phyloP scores from a whole-genome alignment of 306 rosid genomes.

The Fragaria iinumae region DNA sequence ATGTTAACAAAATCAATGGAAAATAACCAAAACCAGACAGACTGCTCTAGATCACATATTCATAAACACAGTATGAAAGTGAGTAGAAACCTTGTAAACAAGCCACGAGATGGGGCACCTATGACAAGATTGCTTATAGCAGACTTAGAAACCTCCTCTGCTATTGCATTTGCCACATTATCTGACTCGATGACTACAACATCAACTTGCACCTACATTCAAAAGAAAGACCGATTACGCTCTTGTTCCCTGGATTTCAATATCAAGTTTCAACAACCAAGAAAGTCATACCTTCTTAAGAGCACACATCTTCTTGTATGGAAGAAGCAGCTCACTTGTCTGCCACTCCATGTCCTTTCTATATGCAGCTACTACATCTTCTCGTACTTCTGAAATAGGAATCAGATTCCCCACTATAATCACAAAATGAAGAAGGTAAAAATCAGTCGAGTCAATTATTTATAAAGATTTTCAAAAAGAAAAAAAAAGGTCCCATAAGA shows the following conservation, averaged over 20 bases:
- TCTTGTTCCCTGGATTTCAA: slow-evolving; percentile 17
- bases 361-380: slow-evolving; percentile 60
- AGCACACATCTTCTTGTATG: slow-evolving; percentile 70
- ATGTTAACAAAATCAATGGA: slow-evolving; percentile 5
- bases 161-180: slow-evolving; percentile 64
- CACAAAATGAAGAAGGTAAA: slow-evolving; percentile 5
- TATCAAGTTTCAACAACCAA: slow-evolving; percentile 22
- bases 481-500: not conserved
- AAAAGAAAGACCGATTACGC: slow-evolving; percentile 1
- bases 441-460: not conserved
- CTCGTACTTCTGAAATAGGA: slow-evolving; percentile 63
- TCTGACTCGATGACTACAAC: slow-evolving; percentile 70
- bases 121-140: slow-evolving; percentile 60
- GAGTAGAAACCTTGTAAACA: slow-evolving; percentile 65
- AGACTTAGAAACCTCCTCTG: slow-evolving; percentile 63
- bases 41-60: not conserved
- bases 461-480: not conserved
- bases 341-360: slow-evolving; percentile 65
- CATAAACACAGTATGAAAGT: not conserved
- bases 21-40: not conserved
- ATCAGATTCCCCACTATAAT: slow-evolving; percentile 70
- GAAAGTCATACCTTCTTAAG: slow-evolving; percentile 59
- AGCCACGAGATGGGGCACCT: slow-evolving; percentile 71
- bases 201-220: slow-evolving; percentile 72
- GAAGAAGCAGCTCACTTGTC: slow-evolving; percentile 60